Base-by-base conservation (phyloP, 2,329 filamentous ascomycete genomes). In the Penicillium oxalicum region DNA sequence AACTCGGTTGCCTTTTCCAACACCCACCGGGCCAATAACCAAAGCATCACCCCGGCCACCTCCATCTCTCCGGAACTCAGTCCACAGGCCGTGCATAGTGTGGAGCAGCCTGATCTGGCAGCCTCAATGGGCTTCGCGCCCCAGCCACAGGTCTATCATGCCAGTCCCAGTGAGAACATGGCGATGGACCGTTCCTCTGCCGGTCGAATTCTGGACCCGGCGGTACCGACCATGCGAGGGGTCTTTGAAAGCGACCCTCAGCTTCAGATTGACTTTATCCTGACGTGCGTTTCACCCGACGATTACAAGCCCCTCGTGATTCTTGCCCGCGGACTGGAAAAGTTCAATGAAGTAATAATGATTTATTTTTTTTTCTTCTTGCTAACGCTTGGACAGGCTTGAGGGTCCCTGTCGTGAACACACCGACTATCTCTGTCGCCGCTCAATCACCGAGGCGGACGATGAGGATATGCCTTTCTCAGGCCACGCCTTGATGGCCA, bases 401-500 rank as follows among this genome's bases (percentile, higher is more conserved):
- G 86, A 87, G 86, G 58, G 58, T 5, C 67, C 67, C 0, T 70
- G 67, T 48, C 67, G 67, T 33, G 65, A 66, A 49, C 67, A 70
- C 41, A 69, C 95, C 69, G 91, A 96, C 75, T 87, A 86, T 66
- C 88, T 91, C 45, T 97, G 93, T 76, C 94, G 95, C 81, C 83
- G 90, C 73, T 69, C 73, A 45, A 50, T 75, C 53, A 70, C 73
- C 42, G 72, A 79, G 56, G 68, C 82, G 47, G 74, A 79, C 45
- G 84, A 86, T 55, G 79, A 79, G 57, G 81, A 86, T 50, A 77
- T 69, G 62, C 64, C 67, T 1, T 70, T 87, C 37, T 91, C 87
- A 56, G 93, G 91, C 36, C 93, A 98, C 68, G 91, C 88, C 4
- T 76, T 97, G 57, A 97, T 97, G 91, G 87, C 88, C 12, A 87